Conservation (phyloP, 352 stramenopile species). For the Nannochloropsis limnetica region DNA sequence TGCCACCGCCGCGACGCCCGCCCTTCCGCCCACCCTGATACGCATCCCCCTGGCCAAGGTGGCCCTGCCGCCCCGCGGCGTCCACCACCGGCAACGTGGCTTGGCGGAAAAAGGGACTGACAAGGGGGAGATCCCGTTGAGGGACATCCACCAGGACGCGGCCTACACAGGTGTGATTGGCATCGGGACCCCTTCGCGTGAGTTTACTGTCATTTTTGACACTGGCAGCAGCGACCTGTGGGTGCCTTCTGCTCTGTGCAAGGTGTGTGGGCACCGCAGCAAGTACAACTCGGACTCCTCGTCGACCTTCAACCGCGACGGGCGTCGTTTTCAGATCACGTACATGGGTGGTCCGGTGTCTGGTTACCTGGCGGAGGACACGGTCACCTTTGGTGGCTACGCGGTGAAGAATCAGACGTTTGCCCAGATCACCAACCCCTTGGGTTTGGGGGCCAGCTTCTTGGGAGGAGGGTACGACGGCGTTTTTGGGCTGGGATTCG, state of each 20-base stretch:
- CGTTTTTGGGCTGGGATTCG: conserved; percentile 90
- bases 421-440: conserved; percentile 86
- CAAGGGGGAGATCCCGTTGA: background rate
- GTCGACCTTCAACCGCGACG: conserved; percentile 74
- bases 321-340: conserved; percentile 81
- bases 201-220: conserved; percentile 82
- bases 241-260: conserved; percentile 71
- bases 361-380: conserved; percentile 68
- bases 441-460: conserved; percentile 82
- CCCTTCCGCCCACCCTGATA: background rate
- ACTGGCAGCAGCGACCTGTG: conserved; percentile 92
- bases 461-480: conserved; percentile 92
- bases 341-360: conserved; percentile 83
- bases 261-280: background rate
- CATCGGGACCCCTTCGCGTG: conserved; percentile 41
- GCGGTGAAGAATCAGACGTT: conserved; percentile 75
- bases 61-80: background rate
- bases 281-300: conserved; percentile 45
- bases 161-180: conserved; percentile 42
- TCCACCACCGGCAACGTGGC: background rate
- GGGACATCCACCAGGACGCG: background rate
- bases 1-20: background rate
- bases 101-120: background rate
- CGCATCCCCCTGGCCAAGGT: conserved; percentile 13
- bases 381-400: conserved; percentile 61